Evolutionary conservation across 768 basidiomycete species (phyloP).

Genomic region (Trichaptum fuscoviolaceum): DNA sequence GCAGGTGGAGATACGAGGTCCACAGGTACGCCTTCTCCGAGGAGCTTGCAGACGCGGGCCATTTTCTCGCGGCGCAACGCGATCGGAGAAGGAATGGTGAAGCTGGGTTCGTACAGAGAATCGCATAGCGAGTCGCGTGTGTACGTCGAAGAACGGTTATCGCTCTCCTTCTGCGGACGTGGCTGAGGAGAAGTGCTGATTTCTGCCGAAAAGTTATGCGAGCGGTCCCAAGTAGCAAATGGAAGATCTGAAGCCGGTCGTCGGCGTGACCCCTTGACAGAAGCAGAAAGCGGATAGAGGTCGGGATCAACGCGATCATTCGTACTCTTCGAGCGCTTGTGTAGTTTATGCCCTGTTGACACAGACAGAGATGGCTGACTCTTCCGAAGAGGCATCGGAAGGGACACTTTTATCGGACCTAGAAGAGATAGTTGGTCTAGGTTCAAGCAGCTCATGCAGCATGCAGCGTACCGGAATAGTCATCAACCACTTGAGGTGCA

Average conservation of each 20-base stretch:
- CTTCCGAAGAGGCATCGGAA: neutral
- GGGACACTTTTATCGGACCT: neutral
- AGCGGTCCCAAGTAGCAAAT: neutral
- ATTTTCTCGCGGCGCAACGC: conserved; percentile 50
- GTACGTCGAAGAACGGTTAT: conserved; percentile 13
- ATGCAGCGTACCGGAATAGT: conserved; percentile 8
- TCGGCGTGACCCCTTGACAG: neutral
- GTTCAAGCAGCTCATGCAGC: neutral
- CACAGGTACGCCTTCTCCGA: conserved; percentile 59
- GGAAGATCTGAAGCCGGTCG: neutral
- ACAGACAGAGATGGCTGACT: neutral
- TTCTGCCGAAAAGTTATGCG: neutral
- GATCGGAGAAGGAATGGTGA: conserved; percentile 37
- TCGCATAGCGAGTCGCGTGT: conserved; percentile 17
- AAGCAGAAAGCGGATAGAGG: neutral
- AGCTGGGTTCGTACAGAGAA: conserved; percentile 24
- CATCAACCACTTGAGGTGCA: conserved; percentile 53
- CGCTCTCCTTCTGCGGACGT: conserved; percentile 3
- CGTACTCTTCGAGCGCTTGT: neutral
- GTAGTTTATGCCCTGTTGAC: neutral
- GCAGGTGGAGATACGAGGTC: conserved; percentile 50
- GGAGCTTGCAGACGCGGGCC: conserved; percentile 53
- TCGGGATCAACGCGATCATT: neutral
- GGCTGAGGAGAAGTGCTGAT: conserved; percentile 17
- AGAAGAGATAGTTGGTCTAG: conserved; percentile 13